Percentiles rank a stretch among this genome's conserved stretches.
phyloP scores from a whole-genome alignment of 106 monocot species.

The Dioscorea alata region DNA sequence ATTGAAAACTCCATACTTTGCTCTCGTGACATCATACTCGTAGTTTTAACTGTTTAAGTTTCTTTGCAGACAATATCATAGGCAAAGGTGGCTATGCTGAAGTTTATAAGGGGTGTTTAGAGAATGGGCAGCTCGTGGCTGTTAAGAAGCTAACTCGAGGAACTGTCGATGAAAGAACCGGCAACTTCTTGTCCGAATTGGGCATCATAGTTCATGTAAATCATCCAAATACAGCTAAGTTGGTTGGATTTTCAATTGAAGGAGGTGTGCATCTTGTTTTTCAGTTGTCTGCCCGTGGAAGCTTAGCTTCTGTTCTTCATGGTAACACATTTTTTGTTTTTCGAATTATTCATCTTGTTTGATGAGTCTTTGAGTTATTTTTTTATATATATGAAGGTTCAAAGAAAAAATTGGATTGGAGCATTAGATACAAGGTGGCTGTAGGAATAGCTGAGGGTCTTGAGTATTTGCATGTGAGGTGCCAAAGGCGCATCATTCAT shows the following conservation, averaged over 20 bases:
- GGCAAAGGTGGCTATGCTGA: conserved; percentile 79
- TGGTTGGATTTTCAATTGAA: conserved; percentile 64
- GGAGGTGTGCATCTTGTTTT: conserved; percentile 67
- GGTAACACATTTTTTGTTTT: conserved; percentile 19
- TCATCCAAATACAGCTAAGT: conserved; percentile 62
- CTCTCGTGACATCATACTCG: too few species aligned
- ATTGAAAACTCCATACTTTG: too few species aligned
- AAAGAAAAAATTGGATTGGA: conserved; percentile 45
- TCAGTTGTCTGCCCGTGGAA: conserved; percentile 51
- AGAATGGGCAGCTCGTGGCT: conserved; percentile 50
- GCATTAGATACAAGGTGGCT: conserved; percentile 46
- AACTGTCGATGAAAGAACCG: conserved; percentile 30
- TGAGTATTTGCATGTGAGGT: conserved; percentile 77
- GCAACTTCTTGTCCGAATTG: conserved; percentile 57
- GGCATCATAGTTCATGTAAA: conserved; percentile 56
- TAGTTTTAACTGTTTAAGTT: too few species aligned
- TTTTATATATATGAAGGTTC: conserved; percentile 15
- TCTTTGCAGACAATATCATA: conserved; percentile 56
- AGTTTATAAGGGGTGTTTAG: conserved; percentile 61
- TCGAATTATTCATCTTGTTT: not conserved
- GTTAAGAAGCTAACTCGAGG: conserved; percentile 48
- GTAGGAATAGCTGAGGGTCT: conserved; percentile 57
- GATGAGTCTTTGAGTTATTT: not conserved
- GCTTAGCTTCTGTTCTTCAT: conserved; percentile 49
- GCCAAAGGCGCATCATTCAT: conserved; percentile 64